Base-by-base conservation (phyloP, 805 yeast genomes). In the Wickerhamiella spandovensis region DNA sequence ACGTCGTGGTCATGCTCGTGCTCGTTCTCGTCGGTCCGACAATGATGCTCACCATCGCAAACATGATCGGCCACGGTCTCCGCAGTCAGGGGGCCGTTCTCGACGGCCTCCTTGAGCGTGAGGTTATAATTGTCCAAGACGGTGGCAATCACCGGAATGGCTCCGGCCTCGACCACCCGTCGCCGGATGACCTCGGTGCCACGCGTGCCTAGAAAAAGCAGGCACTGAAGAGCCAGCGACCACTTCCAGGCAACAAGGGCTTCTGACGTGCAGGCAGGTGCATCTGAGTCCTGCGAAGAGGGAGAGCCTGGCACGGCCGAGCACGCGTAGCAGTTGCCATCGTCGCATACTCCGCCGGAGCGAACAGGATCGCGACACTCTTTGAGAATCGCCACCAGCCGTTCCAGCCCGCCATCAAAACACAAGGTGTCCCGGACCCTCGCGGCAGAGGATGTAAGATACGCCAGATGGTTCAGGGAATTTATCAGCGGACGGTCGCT, bases 141-240 rank as follows among this genome's bases (percentile, higher is more conserved):
- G 0, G 98, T 89, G 49, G 96, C 92, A 42, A 90, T 76, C 3
- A 90, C 78, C 1, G 97, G 96, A 39, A 92, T 75, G 53, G 88
- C 80, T 4, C 97, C 97, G 1, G 97, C 95, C 54, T 84, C 81
- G 9, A 88, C 96, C 7, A 92, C 84, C 59, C 88, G 79, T 57
- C 82, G 80, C 48, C 98, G 73, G 46, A 89, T 85, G 48, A 72
- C 69, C 64, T 89, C 97, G 1, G 94, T 80, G 22, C 98, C 98
- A 57, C 97, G 74, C 1, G 97, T 88, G 13, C 97, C 96, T 18
- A 90, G 79, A 50, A 87, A 74, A 1, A 90, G 95, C 50, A 90
- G 69, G 63, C 97, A 89, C 69, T 90, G 98, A 61, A 92, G 80
- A 0, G 97, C 85, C 49, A 90, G 69, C 5, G 95, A 85, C 98